Evolutionary conservation across 768 basidiomycete species (phyloP), one percentile per base, ranked within the genome.

Genomic region (Tubosaeta sp.): DNA sequence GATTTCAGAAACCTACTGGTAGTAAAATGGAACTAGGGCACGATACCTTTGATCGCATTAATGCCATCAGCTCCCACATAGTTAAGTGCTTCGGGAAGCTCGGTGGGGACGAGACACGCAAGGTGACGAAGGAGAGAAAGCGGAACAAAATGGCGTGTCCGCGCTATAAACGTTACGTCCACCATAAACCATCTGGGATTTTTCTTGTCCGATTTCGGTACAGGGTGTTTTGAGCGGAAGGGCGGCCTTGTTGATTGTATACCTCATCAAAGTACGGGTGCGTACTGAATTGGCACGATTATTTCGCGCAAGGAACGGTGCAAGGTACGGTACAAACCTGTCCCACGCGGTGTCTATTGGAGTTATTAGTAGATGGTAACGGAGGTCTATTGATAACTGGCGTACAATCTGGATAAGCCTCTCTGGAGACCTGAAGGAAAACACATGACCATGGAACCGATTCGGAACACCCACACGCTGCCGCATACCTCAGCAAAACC

Each of bases 151-250:
- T 94, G 75, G 29, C 67, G 58, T 6, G 87, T 78, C 22, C 88
- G 82, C 6, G 79, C 72, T 14, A 69, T 59, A 66, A 95, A 94
- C 31, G 77, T 79, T 47, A 86, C 71, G 59, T 92, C 85, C 33
- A 94, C 88, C 94, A 97, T 97, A 73, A 78, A 94, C 94, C 94
- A 97, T 64, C 79, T 89, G 2, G 94, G 94, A 11, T 83, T 75
- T 4, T 77, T 75, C 61, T 83, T 61, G 51, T 91, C 77, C 2
- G 91, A 81, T 82, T 95, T 95, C 25, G 14, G 32, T 3, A 13
- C 19, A 14, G 4, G 7, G 35, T 14, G 35, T 38, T 35, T 22
- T 44, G 41, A 48, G 55, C n/a, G 33, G 46, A 34, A 26, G 46
- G 29, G 45, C n/a, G 29, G 22, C 29, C 27, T 29, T 27, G 12